Evolutionary conservation across 441 rosid genomes (phyloP).

Genomic region (Breynia disticha): DNA sequence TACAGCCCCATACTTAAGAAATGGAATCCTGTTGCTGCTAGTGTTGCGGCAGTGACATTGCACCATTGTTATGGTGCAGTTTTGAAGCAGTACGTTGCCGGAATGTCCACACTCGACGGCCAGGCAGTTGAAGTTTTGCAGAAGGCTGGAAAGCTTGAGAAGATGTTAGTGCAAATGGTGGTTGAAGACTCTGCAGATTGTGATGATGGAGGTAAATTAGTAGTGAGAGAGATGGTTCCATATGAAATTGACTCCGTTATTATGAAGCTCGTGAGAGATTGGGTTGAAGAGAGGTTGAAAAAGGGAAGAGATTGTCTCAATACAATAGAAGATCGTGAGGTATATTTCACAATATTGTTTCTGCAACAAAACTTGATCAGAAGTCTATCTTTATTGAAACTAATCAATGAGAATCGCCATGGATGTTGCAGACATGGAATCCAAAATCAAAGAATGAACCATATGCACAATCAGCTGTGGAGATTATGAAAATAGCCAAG

Average conservation of each 20-base stretch:
- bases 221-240: conserved; percentile 80
- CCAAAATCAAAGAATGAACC: conserved; percentile 86
- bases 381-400: not conserved
- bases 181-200: conserved; percentile 75
- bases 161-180: conserved; percentile 80
- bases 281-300: conserved; percentile 58
- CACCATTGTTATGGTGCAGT: conserved; percentile 75
- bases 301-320: conserved; percentile 42
- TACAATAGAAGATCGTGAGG: conserved; percentile 68
- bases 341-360: conserved; percentile 23
- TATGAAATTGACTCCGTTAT: conserved; percentile 71
- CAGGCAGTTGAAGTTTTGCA: conserved; percentile 61
- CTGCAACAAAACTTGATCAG: no score
- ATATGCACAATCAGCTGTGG: conserved; percentile 60
- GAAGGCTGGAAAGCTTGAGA: conserved; percentile 77
- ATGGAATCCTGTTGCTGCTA: conserved; percentile 60
- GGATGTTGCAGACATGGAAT: conserved; percentile 69
- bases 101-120: conserved; percentile 28
- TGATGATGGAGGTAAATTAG: conserved; percentile 76
- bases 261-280: conserved; percentile 42
- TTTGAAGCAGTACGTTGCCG: conserved; percentile 59
- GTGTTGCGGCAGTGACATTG: conserved; percentile 58
- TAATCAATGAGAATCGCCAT: conserved; percentile 6
- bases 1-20: conserved; percentile 68
- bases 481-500: conserved; percentile 49